A percentile compares a stretch with the other conserved stretches of the same genome.
phyloP scores from a whole-genome alignment of 768 basidiomycete species.

The Candolleomyces aberdarensis region DNA sequence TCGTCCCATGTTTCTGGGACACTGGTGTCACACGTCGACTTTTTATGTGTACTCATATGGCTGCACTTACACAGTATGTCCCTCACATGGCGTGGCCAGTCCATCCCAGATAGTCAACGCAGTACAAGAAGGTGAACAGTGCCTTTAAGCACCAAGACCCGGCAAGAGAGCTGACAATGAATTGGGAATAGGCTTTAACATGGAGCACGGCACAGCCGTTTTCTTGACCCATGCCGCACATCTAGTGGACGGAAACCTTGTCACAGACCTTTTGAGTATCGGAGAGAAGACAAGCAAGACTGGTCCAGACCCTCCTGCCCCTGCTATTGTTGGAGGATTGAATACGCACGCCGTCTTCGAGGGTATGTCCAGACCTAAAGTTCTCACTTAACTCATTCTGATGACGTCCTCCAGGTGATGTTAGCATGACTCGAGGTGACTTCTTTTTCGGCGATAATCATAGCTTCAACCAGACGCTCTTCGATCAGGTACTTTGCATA shows the following conservation, averaged over 20 bases:
- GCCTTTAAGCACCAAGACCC: too few species aligned
- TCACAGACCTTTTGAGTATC: constrained; percentile 16
- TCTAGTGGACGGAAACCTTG: constrained; percentile 16
- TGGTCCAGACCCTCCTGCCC: constrained; percentile 15
- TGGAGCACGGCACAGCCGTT: constrained; percentile 11
- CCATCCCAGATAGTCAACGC: constrained; percentile 12
- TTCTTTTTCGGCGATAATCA: constrained; percentile 18
- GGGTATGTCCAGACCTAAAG: constrained; percentile 3
- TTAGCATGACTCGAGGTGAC: constrained; percentile 10
- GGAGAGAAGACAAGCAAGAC: constrained; percentile 15
- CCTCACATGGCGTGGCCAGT: constrained; percentile 13
- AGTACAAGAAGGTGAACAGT: constrained; percentile 13
- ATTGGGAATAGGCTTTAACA: constrained; percentile 13
- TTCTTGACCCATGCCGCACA: constrained; percentile 13
- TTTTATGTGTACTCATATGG: too few species aligned
- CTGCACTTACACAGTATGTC: constrained; percentile 7
- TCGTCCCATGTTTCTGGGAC: too few species aligned
- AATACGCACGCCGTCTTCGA: constrained; percentile 16
- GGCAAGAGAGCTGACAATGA: not conserved
- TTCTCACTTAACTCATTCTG: not conserved
- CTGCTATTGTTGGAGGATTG: constrained; percentile 17
- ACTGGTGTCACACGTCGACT: too few species aligned
- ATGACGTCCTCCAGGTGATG: not conserved
- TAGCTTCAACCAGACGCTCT: constrained; percentile 20
- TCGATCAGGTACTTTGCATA: constrained; percentile 11